Percentiles rank a stretch among this genome's conserved stretches.
phyloP scores from a whole-genome alignment of 208 protist species.

The Leishmania martiniquensis region DNA sequence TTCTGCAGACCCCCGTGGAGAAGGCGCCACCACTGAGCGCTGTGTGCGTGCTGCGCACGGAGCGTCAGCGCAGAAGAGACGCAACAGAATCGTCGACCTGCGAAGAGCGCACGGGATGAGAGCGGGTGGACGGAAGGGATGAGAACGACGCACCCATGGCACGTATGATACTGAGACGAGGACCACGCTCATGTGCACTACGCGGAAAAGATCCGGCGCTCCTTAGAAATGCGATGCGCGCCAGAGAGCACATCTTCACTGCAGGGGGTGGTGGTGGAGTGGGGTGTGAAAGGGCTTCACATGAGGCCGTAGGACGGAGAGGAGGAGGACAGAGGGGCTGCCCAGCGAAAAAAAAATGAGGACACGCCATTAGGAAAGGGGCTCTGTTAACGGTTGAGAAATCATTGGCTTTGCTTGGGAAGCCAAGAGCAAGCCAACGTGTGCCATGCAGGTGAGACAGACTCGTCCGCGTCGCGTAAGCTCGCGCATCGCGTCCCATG shows the following conservation, averaged over 20 bases:
- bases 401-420: not conserved
- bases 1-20: not conserved
- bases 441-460: not conserved
- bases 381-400: not conserved
- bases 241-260: not conserved
- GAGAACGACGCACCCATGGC: not conserved
- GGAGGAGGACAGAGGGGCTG: not conserved
- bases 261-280: not conserved
- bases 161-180: not conserved
- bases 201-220: not conserved
- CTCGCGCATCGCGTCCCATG: not conserved
- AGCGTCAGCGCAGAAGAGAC: not conserved
- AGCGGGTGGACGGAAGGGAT: conserved; percentile 2
- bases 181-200: not conserved
- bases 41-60: not conserved
- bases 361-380: not conserved
- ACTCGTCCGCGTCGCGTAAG: not conserved
- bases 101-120: not conserved
- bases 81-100: not conserved
- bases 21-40: not conserved
- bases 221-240: not conserved
- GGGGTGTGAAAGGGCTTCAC: not conserved
- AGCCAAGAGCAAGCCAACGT: not conserved
- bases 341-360: not conserved
- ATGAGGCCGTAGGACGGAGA: not conserved